phyloP scores from a whole-genome alignment of 2,329 filamentous ascomycete species.

The Fusarium sterilihyphosum region DNA sequence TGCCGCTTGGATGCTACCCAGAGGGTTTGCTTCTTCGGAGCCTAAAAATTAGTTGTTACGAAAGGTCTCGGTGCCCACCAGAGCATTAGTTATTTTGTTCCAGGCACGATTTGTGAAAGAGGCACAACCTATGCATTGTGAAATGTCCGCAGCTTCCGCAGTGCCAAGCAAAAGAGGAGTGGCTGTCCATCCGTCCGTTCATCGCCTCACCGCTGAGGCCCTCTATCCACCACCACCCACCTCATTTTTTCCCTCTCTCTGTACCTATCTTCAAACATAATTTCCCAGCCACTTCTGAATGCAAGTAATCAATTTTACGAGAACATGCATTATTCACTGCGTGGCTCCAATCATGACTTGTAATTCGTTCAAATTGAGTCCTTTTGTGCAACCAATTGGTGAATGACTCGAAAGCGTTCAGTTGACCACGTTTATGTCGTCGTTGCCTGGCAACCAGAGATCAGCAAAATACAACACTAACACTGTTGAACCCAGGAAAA shows the following conservation, averaged over 20 bases:
- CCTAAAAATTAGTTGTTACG: neutral
- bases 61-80: neutral
- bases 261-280: neutral
- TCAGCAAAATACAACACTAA: neutral
- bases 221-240: conserved; percentile 17
- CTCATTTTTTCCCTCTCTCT: neutral
- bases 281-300: conserved; percentile 13
- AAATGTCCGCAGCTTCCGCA: conserved; percentile 24
- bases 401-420: conserved; percentile 20
- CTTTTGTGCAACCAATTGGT: conserved; percentile 1
- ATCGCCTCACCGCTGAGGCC: conserved; percentile 34
- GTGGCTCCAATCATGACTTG: conserved; percentile 37
- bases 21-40: neutral
- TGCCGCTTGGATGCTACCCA: conserved; percentile 3
- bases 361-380: neutral
- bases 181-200: conserved; percentile 5
- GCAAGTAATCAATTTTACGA: conserved; percentile 2
- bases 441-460: conserved; percentile 40
- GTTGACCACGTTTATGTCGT: neutral
- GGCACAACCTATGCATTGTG: neutral
- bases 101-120: neutral
- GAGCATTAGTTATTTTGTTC: neutral
- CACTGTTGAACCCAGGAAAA: neutral
- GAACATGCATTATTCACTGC: neutral
- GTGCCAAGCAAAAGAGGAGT: conserved; percentile 25